These are phyloP conservation scores for Metschnikowia peoriensis DNA, from an alignment of 805 yeast genomes.

Conservation along the genomic window DNA sequence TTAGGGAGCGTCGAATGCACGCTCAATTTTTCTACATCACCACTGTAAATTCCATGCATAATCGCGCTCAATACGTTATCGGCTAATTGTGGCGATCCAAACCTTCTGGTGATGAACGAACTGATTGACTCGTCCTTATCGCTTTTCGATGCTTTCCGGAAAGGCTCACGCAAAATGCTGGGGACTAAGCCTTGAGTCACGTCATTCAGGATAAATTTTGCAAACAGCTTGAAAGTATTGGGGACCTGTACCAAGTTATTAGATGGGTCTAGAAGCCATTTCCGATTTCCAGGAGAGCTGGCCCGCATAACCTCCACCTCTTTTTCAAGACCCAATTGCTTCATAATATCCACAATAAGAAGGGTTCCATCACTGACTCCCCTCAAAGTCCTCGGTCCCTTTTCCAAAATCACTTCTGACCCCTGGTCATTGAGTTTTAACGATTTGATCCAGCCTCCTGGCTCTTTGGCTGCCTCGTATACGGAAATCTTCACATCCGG, in stretches of 20 bases:
- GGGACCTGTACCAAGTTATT: constrained; percentile 57
- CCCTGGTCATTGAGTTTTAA: constrained; percentile 30
- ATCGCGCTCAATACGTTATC: constrained; percentile 74
- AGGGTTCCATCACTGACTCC: constrained; percentile 80
- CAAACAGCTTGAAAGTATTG: constrained; percentile 30
- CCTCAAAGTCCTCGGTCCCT: constrained; percentile 88
- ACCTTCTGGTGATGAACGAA: constrained; percentile 63
- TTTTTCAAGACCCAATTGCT: constrained; percentile 45
- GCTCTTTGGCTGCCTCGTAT: constrained; percentile 50
- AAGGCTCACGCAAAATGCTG: constrained; percentile 53
- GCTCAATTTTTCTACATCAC: constrained; percentile 64
- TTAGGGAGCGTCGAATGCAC: constrained; percentile 57
- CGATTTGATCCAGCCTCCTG: constrained; percentile 83
- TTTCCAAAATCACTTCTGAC: constrained; percentile 52
- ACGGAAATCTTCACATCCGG: constrained; percentile 72
- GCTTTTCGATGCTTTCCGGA: constrained; percentile 25
- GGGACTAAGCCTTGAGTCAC: constrained; percentile 43
- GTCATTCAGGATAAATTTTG: constrained; percentile 40
- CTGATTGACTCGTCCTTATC: constrained; percentile 68
- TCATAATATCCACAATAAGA: constrained; percentile 59
- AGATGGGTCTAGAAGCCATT: constrained; percentile 54
- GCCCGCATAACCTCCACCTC: constrained; percentile 59
- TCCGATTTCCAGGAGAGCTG: constrained; percentile 63
- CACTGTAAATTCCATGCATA: constrained; percentile 86
- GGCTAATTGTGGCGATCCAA: constrained; percentile 52